Evolutionary conservation across 2,329 filamentous ascomycete species (phyloP).

Genomic region (Pseudofabraea citricarpa): DNA sequence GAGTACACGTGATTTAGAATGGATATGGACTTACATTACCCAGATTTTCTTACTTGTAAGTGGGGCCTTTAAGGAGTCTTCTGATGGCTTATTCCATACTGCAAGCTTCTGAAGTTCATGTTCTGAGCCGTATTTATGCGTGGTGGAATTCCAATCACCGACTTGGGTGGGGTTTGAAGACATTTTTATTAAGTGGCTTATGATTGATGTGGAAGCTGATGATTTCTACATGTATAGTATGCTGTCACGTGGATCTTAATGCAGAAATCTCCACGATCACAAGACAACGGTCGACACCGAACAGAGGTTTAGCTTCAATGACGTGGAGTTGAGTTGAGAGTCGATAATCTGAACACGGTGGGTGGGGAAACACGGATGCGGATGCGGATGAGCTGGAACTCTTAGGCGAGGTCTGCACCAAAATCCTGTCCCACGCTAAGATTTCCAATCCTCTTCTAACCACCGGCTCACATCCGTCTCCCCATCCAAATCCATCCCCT

Average conservation of each 20-base stretch:
- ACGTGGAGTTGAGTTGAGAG: no score
- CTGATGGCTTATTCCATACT: not conserved
- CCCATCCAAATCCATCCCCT: not conserved
- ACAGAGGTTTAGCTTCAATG: no score
- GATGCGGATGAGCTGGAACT: constrained; percentile 2
- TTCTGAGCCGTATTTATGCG: not conserved
- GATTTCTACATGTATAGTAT: no score
- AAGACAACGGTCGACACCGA: no score
- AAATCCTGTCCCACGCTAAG: no score
- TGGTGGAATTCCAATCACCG: not conserved
- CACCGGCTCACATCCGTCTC: not conserved
- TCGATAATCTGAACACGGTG: no score
- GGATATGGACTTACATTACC: not conserved
- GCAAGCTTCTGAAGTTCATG: not conserved
- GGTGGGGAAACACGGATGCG: not conserved
- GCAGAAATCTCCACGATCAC: no score
- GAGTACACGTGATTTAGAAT: not conserved
- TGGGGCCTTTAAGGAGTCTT: not conserved
- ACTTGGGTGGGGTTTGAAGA: no score
- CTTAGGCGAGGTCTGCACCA: not conserved
- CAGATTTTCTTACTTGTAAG: not conserved
- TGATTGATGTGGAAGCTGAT: no score
- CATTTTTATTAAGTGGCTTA: no score
- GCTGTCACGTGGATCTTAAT: no score
- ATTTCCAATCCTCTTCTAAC: no score